A percentile compares a stretch with the other conserved stretches of the same genome.
These are phyloP conservation scores for Ammopiptanthus mongolicus DNA, from an alignment of 306 rosid species.

Conservation along the genomic window DNA sequence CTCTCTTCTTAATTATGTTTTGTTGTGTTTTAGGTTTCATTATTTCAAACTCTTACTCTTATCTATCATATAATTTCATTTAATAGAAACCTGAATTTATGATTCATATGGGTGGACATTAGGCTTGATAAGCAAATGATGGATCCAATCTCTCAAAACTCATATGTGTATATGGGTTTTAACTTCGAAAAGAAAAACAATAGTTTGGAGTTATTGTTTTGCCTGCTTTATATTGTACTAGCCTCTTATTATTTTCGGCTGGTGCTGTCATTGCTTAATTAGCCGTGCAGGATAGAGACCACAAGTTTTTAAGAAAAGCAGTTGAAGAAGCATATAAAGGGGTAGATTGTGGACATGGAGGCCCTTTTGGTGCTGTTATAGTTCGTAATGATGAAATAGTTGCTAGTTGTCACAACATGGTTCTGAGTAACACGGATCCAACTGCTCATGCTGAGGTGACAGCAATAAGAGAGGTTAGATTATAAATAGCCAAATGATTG, in stretches of 20 bases:
- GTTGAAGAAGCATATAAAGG: slow-evolving; percentile 94
- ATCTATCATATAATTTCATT: slow-evolving; percentile 4
- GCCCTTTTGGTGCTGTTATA: slow-evolving; percentile 92
- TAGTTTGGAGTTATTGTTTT: slow-evolving; percentile 9
- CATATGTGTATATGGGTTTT: not conserved
- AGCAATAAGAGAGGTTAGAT: slow-evolving; percentile 87
- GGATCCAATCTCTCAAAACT: not conserved
- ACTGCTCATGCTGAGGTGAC: slow-evolving; percentile 98
- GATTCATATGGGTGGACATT: not conserved
- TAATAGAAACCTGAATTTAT: not conserved
- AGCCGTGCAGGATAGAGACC: slow-evolving; percentile 89
- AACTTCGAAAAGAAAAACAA: not conserved
- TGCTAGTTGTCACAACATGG: slow-evolving; percentile 92
- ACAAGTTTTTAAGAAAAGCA: slow-evolving; percentile 68
- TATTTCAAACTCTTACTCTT: not conserved
- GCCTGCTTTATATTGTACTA: not conserved
- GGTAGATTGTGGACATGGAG: slow-evolving; percentile 79
- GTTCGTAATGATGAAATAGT: slow-evolving; percentile 70
- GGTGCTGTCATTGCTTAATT: slow-evolving; percentile 34
- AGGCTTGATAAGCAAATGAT: not conserved
- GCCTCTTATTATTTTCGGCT: slow-evolving; percentile 10
- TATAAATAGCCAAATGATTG: not conserved
- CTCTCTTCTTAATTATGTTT: not conserved
- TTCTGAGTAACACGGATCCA: slow-evolving; percentile 72
- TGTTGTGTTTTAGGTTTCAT: not conserved